These are phyloP conservation scores for Thielaviopsis euricoi DNA, from an alignment of 2,329 filamentous ascomycete genomes.

Conservation along the genomic window DNA sequence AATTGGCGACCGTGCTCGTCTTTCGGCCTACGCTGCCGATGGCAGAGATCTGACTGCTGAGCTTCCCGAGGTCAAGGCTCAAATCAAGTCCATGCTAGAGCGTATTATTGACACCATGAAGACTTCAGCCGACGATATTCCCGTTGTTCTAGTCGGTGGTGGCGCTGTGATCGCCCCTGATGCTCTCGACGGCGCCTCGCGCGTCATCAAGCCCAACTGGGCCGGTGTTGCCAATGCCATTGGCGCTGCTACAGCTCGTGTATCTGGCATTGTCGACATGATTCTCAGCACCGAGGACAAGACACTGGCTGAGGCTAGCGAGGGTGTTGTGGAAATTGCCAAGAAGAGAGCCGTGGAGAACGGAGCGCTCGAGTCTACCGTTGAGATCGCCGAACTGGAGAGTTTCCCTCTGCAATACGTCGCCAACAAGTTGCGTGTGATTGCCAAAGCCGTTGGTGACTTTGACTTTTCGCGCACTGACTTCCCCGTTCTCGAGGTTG, in stretches of 20 bases:
- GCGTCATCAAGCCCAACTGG: conserved; percentile 38
- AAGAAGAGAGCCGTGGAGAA: conserved; percentile 10
- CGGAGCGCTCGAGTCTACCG: conserved; percentile 27
- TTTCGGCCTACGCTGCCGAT: conserved; percentile 12
- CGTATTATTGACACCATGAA: conserved; percentile 45
- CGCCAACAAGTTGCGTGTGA: conserved; percentile 36
- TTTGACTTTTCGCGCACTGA: conserved; percentile 24
- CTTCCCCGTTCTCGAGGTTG: conserved; percentile 5
- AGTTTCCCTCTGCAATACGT: conserved; percentile 34
- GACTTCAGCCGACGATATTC: conserved; percentile 39
- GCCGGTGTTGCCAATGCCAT: conserved; percentile 48
- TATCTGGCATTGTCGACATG: conserved; percentile 36
- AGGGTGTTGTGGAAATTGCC: conserved; percentile 25
- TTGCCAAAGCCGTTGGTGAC: conserved; percentile 42
- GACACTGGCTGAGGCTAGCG: conserved; percentile 22
- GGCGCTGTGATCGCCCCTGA: conserved; percentile 42
- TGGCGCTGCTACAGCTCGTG: conserved; percentile 44
- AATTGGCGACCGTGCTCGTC: conserved; percentile 19
- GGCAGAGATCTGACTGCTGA: conserved; percentile 14
- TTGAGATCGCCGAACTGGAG: conserved; percentile 35
- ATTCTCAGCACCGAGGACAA: conserved; percentile 30
- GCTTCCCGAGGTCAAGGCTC: conserved; percentile 12
- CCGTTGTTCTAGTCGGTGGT: conserved; percentile 46
- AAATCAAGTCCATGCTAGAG: conserved; percentile 35
- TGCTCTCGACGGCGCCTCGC: conserved; percentile 36